Evolutionary conservation across 2,329 filamentous ascomycete species (phyloP), one percentile per base, ranked within the genome.

Genomic region (Ophiognomonia clavigignenti-juglandacearum): DNA sequence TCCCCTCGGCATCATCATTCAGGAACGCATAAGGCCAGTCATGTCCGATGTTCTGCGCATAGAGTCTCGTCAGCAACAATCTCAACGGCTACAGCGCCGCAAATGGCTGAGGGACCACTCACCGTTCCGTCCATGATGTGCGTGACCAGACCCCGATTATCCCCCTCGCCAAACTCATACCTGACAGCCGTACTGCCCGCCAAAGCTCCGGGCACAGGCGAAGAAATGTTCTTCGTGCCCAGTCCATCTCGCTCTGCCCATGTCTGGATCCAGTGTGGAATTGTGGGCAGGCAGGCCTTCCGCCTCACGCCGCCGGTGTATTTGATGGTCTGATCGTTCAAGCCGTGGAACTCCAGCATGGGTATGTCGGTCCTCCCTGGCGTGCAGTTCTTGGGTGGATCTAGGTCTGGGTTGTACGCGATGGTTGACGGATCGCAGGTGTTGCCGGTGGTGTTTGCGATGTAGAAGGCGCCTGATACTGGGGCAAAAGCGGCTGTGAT

Each of bases 341-440:
- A 67, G 18, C 74, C 74, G 55, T 78, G 75, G 43, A 76, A 70
- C 36, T 74, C 70, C 6, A 77, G 56, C 13, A 78, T 62, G 2
- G 73, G 72, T 4, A 75, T 50, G 4, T 63, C 55, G 1, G 42
- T 53, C 29, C 62, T 59, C 3, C 53, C 58, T 0, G 69, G 63
- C 2, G 51, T 57, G 59, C 69, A 74, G 2, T 16, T 9, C 16
- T 35, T 35, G n/a, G 32, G n/a, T 9, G 32, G 13, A 23, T 24
- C 29, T 37, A 62, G 59, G 32, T 35, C 32, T n/a, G 58, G 59
- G 13, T 23, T 39, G 38, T 61, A 60, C 5, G 48, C 6, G 6
- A 70, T 61, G 10, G 39, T 41, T 24, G 14, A 23, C 23, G 39
- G 23, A 19, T 41, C 23, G 19, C 39, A 41, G 6, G 26, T 29